Percentiles rank a stretch among this genome's conserved stretches.
phyloP scores from a whole-genome alignment of 257 asterid species.

The Marsdenia floribunda region DNA sequence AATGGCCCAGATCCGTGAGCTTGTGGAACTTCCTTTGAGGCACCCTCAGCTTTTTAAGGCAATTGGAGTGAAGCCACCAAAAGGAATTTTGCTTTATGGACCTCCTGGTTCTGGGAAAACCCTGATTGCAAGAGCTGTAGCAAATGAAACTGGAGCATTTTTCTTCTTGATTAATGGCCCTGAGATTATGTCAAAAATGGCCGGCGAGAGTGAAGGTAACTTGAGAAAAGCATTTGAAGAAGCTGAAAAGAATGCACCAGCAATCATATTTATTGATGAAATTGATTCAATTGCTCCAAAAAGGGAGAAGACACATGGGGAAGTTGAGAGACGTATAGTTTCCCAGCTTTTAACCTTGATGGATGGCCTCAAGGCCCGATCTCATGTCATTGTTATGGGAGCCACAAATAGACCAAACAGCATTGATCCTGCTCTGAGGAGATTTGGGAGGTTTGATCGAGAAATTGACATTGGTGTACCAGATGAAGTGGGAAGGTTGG shows the following conservation, averaged over 20 bases:
- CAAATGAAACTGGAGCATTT: constrained; percentile 4
- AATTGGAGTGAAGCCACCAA: constrained; percentile 8
- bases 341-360: constrained; percentile 6
- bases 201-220: constrained; percentile 8
- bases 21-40: constrained; percentile 9
- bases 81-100: constrained; percentile 7
- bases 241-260: constrained; percentile 8
- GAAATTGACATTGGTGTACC: constrained; percentile 7
- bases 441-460: constrained; percentile 9
- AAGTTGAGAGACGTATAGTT: constrained; percentile 4
- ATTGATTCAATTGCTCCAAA: constrained; percentile 10
- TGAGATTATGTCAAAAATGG: constrained; percentile 5
- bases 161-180: constrained; percentile 8
- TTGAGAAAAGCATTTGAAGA: constrained; percentile 9
- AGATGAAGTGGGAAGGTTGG: too few relatives aligned
- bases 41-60: constrained; percentile 5
- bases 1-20: constrained; percentile 7
- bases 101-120: constrained; percentile 6
- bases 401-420: constrained; percentile 10
- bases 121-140: constrained; percentile 9
- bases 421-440: constrained; percentile 6
- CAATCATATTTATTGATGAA: constrained; percentile 4
- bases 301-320: constrained; percentile 5
- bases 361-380: constrained; percentile 9
- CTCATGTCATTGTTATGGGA: constrained; percentile 8